These are phyloP conservation scores for Aspergillus ochraceoroseus DNA, from an alignment of 2,329 filamentous ascomycete species.

Conservation along the genomic window DNA sequence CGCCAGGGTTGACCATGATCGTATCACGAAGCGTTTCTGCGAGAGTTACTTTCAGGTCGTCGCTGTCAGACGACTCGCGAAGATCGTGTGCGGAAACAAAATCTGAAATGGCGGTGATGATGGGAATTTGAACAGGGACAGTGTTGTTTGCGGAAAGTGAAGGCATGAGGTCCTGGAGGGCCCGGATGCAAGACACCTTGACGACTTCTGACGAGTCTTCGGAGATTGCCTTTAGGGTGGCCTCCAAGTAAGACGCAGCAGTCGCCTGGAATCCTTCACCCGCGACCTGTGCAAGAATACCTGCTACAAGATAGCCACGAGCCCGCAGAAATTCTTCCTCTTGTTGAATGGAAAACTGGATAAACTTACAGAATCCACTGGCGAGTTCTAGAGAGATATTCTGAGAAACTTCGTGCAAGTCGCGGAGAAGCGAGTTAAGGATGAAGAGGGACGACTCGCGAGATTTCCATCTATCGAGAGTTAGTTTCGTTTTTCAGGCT, in stretches of 20 bases:
- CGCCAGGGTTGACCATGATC: constrained; percentile 70
- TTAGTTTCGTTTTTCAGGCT: constrained; percentile 7
- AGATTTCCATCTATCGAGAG: constrained; percentile 52
- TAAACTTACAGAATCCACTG: constrained; percentile 71
- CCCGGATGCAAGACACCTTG: constrained; percentile 84
- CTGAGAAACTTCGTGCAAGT: constrained; percentile 74
- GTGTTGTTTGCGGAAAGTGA: constrained; percentile 49
- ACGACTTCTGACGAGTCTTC: constrained; percentile 79
- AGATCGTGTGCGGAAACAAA: constrained; percentile 79
- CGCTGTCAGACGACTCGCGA: constrained; percentile 76
- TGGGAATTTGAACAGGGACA: constrained; percentile 55
- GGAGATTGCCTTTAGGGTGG: constrained; percentile 67
- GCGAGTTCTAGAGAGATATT: constrained; percentile 64
- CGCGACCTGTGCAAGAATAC: constrained; percentile 67
- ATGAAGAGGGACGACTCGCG: constrained; percentile 82
- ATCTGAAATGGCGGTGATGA: constrained; percentile 58
- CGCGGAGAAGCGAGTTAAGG: constrained; percentile 75
- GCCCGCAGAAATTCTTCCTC: constrained; percentile 75
- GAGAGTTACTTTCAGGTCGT: constrained; percentile 85
- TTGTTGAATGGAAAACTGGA: constrained; percentile 67
- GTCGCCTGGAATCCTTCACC: constrained; percentile 49
- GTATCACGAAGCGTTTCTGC: constrained; percentile 80
- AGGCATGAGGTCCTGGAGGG: constrained; percentile 65
- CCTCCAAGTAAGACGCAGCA: constrained; percentile 46
- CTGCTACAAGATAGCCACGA: constrained; percentile 80